Evolutionary conservation across 352 stramenopile species (phyloP).

Genomic region (Globisporangium splendens): DNA sequence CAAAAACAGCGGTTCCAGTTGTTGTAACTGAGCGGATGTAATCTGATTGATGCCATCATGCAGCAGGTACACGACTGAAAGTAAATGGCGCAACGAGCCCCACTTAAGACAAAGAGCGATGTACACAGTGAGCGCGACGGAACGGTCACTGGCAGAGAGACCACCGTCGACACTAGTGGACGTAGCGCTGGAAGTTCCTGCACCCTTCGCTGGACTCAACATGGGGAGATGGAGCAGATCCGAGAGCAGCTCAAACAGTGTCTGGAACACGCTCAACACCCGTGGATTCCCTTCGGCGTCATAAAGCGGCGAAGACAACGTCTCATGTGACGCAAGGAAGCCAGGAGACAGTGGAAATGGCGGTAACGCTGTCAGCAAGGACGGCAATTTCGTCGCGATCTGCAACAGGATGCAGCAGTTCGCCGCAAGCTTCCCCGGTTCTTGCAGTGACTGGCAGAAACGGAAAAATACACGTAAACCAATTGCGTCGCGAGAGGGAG

Average conservation of each 20-base stretch:
- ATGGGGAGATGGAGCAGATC: constrained; percentile 24
- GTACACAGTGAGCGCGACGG: constrained; percentile 40
- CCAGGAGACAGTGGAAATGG: constrained; percentile 53
- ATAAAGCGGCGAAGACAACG: neutral
- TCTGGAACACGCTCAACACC: constrained; percentile 46
- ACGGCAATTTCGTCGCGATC: constrained; percentile 52
- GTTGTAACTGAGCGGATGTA: constrained; percentile 16
- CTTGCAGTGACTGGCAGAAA: constrained; percentile 46
- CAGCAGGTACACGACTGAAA: constrained; percentile 37
- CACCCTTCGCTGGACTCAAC: neutral
- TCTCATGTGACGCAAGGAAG: constrained; percentile 12
- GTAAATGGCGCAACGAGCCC: constrained; percentile 47
- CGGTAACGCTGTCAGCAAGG: constrained; percentile 49
- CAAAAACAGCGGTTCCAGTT: constrained; percentile 29
- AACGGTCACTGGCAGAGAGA: constrained; percentile 24
- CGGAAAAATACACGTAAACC: constrained; percentile 69
- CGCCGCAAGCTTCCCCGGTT: constrained; percentile 14
- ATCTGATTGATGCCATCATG: constrained; percentile 24
- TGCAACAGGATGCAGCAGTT: constrained; percentile 40
- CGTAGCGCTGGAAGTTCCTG: neutral
- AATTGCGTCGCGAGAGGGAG: constrained; percentile 46
- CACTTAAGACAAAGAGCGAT: constrained; percentile 70
- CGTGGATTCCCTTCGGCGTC: neutral
- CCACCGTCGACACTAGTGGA: neutral
- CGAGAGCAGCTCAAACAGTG: constrained; percentile 45